Conservation (phyloP, 805 yeast genomes). For the Myxozyma udenii region DNA sequence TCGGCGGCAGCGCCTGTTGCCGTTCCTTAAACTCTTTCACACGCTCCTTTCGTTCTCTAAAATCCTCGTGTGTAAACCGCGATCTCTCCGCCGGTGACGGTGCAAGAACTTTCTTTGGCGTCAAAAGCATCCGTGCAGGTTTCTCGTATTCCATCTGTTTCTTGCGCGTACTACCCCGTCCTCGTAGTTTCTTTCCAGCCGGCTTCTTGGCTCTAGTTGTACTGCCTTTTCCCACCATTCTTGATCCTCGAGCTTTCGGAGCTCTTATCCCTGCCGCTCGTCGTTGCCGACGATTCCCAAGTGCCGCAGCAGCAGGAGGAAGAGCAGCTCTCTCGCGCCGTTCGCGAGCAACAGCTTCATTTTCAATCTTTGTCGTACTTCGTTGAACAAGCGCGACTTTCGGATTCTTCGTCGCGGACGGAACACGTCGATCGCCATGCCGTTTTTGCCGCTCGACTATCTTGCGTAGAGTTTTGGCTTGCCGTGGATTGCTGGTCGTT, state of each 20-base stretch:
- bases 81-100: constrained; percentile 17
- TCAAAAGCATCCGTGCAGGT: constrained; percentile 2
- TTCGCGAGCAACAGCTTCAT: too few relatives aligned
- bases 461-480: too few relatives aligned
- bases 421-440: too few relatives aligned
- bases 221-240: not conserved
- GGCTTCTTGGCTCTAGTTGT: not conserved
- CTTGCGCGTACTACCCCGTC: not conserved
- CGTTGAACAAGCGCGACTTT: too few relatives aligned
- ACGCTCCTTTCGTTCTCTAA: constrained; percentile 14
- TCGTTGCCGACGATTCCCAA: too few relatives aligned
- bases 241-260: not conserved
- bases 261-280: not conserved
- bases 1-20: constrained; percentile 14
- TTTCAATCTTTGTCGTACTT: too few relatives aligned
- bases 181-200: too few relatives aligned
- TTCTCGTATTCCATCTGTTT: constrained; percentile 2
- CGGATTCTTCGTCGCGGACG: too few relatives aligned
- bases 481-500: too few relatives aligned
- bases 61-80: constrained; percentile 21
- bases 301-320: too few relatives aligned
- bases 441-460: too few relatives aligned
- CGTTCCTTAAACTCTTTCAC: constrained; percentile 14
- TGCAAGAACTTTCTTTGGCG: constrained; percentile 1
- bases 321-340: too few relatives aligned